Base-by-base conservation (phyloP, 805 yeast genomes). In the Candida sonorensis region DNA sequence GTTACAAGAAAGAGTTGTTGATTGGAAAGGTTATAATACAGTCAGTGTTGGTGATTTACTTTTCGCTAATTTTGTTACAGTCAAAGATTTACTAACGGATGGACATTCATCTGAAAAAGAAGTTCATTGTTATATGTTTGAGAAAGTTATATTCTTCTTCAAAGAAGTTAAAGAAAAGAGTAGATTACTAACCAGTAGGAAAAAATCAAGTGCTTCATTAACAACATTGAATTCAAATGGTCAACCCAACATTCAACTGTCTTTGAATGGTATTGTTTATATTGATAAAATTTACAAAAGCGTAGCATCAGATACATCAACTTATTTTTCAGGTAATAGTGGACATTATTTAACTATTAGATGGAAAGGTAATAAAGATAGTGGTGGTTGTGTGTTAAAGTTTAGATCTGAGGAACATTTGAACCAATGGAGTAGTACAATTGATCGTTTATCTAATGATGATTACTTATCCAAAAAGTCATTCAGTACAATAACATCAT, bases 21-120 rank as follows among this genome's bases (percentile, higher is more conserved):
- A 88, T 59, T 92, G 98, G 98, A 77, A 86, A 46, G 97, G 96
- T 15, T 86, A 85, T 53, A 77, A 78, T 37, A 63, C 81, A 27
- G 67, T 67, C 34, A 80, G 77, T 42, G 84, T 86, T 54, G 99
- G 99, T 17, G 94, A 85, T 37, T 68, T 92, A 37, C 60, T 88
- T 34, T 77, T 77, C 50, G 81, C 77, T 47, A 90, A 86, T 36
- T 63, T 66, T 24, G 87, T 83, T 21, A 72, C 76, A 9, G 82
- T 79, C 17, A 70, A 69, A 41, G 92, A 81, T 45, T 61, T 67
- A 33, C 52, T 64, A 4, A 58, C 60, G 17, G 64, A 61, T 36
- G 71, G 71, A 22, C 67, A 69, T 23, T 81, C 78, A 21, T 69
- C 70, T 33, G 97, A 90, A 53, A 76, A 81, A 34, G 97, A 88